Evolutionary conservation across 768 basidiomycete genomes (phyloP), one percentile per base, ranked within the genome.

Genomic region (Holtermannia corniformis): DNA sequence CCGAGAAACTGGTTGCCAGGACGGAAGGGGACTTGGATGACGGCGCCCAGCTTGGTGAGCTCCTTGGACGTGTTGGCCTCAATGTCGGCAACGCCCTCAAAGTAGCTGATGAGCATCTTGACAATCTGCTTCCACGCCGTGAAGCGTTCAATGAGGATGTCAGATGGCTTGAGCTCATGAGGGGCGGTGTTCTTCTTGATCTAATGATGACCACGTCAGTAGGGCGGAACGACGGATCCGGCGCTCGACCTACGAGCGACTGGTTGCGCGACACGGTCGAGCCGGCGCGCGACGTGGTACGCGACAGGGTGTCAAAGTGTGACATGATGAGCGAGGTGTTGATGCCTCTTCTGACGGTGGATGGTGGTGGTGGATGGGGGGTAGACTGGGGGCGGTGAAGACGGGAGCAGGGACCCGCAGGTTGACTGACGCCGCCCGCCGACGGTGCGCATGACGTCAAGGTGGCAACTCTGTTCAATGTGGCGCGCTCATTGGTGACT

Each of bases 1-100:
- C 95, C 95, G 3, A 99, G 78, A 69, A 99, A 99, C 76, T 97
- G 93, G 74, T 95, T 93, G 5, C 91, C 92, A 2, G 87, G 81
- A 28, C 85, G 78, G 76, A 99, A 97, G 0, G 95, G 95, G 0
- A 97, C 93, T 71, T 99, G 93, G 55, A 99, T 93, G 56, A 97
- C 88, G 1, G 84, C 89, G 10, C 87, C 86, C 42, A 99, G 82
- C 71, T 93, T 92, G 4, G 85, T 86, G 66, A 96, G 79, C 73
- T 97, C 93, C 56, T 82, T 82, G 12, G 92, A 90, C 4, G 88
- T 85, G 71, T 92, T 92, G 73, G 87, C 88, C 75, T 99, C 86
- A 55, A 96, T 93, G 70, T 96, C 92, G 21, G 82, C 82, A 53
- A 82, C 77, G 52, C 82, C 81, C 73, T 72, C 67, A 54, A 92